Evolutionary conservation across 1,139 yeast genomes (phyloP).

Genomic region (Kodamaea anthophila): DNA sequence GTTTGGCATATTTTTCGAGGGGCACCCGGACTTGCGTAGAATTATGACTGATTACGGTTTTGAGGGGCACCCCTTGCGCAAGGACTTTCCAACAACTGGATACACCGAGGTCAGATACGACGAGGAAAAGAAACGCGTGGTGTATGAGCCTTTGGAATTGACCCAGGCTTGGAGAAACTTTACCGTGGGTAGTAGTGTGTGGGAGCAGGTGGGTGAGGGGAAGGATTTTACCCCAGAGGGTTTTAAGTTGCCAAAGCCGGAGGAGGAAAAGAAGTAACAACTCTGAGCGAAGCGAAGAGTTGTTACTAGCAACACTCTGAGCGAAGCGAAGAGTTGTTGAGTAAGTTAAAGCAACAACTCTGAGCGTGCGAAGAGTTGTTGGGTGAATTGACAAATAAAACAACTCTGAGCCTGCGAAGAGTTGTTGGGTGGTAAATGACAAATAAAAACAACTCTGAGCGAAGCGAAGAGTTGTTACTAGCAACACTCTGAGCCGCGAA

Average conservation of each 20-base stretch:
- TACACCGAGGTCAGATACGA: slow-evolving; percentile 87
- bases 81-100: slow-evolving; percentile 91
- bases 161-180: slow-evolving; percentile 92
- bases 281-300: neutral
- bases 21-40: slow-evolving; percentile 86
- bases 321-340: neutral
- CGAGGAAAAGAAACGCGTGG: slow-evolving; percentile 84
- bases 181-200: slow-evolving; percentile 78
- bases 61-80: slow-evolving; percentile 87
- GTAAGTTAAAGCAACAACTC: no score
- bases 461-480: no score
- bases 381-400: no score
- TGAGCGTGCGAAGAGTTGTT: no score
- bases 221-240: slow-evolving; percentile 74
- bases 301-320: neutral
- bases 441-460: no score
- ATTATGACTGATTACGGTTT: slow-evolving; percentile 90
- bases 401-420: no score
- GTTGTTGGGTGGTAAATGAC: no score
- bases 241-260: slow-evolving; percentile 77
- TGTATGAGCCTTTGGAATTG: slow-evolving; percentile 83
- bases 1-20: slow-evolving; percentile 81
- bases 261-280: slow-evolving; percentile 57
- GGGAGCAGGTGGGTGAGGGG: slow-evolving; percentile 93
- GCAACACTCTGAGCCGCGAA: no score